Evolutionary conservation across 2,329 filamentous ascomycete species (phyloP).

Genomic region (Curvularia lunata): DNA sequence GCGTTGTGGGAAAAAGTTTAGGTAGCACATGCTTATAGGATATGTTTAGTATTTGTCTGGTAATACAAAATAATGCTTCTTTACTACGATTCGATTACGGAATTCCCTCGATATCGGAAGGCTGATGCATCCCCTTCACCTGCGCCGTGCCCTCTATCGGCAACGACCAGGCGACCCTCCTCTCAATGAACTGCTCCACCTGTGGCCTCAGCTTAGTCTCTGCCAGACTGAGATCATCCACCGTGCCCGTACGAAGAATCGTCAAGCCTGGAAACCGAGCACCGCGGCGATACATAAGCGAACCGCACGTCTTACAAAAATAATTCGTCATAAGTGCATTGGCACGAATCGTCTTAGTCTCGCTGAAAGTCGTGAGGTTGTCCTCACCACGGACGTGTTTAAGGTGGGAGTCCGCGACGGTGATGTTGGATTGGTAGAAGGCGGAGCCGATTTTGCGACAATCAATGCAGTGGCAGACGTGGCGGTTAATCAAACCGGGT

Average conservation of each 20-base stretch:
- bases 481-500: slow-evolving; percentile 56
- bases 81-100: neutral
- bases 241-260: slow-evolving; percentile 63
- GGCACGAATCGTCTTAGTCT: neutral
- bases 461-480: slow-evolving; percentile 67
- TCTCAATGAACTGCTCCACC: slow-evolving; percentile 61
- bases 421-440: neutral
- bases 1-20: too few species aligned
- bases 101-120: neutral
- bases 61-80: too few species aligned
- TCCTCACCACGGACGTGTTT: neutral
- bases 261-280: slow-evolving; percentile 54
- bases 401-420: neutral
- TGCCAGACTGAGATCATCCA: slow-evolving; percentile 66
- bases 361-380: neutral
- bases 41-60: too few species aligned
- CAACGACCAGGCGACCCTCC: slow-evolving; percentile 57
- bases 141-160: neutral
- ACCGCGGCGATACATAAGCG: slow-evolving; percentile 64
- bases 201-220: slow-evolving; percentile 63
- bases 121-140: neutral
- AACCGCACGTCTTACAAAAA: slow-evolving; percentile 67
- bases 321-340: slow-evolving; percentile 62
- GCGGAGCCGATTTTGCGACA: slow-evolving; percentile 51
- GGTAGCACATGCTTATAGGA: too few species aligned